These are phyloP conservation scores for Ophiocordyceps camponoti-saundersi DNA, from an alignment of 2,329 filamentous ascomycete species.

Conservation along the genomic window DNA sequence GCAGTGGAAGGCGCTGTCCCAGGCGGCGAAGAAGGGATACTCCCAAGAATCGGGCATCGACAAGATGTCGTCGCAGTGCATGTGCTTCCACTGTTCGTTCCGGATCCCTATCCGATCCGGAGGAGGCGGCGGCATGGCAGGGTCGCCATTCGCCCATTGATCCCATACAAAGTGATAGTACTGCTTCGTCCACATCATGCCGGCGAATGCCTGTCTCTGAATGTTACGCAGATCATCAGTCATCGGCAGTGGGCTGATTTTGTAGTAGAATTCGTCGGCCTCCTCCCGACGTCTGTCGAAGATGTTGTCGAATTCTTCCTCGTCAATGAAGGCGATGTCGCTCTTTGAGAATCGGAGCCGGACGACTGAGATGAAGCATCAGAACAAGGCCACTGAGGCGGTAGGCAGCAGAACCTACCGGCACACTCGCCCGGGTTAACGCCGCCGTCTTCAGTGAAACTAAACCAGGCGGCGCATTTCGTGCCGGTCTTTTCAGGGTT, in stretches of 20 bases:
- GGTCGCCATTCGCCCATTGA: constrained; percentile 92
- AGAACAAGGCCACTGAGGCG: neutral
- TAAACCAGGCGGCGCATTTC: constrained; percentile 82
- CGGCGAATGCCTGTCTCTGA: constrained; percentile 82
- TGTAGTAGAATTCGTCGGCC: constrained; percentile 90
- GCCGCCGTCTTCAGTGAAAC: constrained; percentile 77
- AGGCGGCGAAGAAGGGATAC: constrained; percentile 93
- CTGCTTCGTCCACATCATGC: constrained; percentile 98
- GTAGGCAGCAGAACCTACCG: constrained; percentile 28
- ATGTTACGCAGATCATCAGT: constrained; percentile 86
- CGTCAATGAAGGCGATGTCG: constrained; percentile 65
- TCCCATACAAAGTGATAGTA: constrained; percentile 96
- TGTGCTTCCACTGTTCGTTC: constrained; percentile 84
- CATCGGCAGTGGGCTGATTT: constrained; percentile 86
- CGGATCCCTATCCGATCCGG: constrained; percentile 62
- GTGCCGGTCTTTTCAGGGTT: constrained; percentile 71
- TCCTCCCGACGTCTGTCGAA: constrained; percentile 77
- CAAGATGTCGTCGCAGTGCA: constrained; percentile 85
- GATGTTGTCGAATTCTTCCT: constrained; percentile 81
- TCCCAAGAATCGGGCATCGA: constrained; percentile 99
- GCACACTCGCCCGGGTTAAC: constrained; percentile 84
- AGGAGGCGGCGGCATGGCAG: constrained; percentile 72
- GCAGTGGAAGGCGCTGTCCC: constrained; percentile 95
- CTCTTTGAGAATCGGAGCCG: constrained; percentile 75
- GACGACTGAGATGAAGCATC: constrained; percentile 40